Conservation (phyloP, 148 eudicot species). For the Rhododendron ferrugineum region DNA sequence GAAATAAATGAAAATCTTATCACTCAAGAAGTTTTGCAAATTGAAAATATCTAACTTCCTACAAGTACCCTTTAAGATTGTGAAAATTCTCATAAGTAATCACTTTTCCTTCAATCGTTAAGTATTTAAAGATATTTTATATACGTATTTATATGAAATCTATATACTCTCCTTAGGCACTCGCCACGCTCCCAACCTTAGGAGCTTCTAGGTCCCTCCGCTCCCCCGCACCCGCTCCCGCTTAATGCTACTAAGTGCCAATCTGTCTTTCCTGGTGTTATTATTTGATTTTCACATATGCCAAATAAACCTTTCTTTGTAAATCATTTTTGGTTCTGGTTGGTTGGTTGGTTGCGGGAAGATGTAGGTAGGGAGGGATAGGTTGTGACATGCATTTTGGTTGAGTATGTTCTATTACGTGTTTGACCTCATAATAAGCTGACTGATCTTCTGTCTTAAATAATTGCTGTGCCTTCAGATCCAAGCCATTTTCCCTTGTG, state of each 20-base stretch:
- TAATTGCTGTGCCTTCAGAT: background rate
- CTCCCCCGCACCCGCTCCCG: too few relatives aligned
- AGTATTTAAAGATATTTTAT: too few relatives aligned
- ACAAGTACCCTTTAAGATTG: too few relatives aligned
- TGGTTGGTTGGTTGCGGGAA: background rate
- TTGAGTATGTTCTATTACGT: background rate
- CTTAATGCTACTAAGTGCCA: background rate
- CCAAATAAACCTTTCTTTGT: background rate
- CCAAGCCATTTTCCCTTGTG: background rate
- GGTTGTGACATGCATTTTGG: background rate
- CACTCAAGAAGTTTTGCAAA: too few relatives aligned
- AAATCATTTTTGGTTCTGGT: background rate
- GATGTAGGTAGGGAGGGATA: background rate
- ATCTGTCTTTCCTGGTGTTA: background rate
- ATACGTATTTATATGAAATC: too few relatives aligned
- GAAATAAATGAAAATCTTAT: too few relatives aligned
- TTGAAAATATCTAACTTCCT: too few relatives aligned
- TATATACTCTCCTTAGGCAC: too few relatives aligned
- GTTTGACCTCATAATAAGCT: conserved; percentile 8
- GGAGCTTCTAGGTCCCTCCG: too few relatives aligned
- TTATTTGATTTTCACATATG: background rate
- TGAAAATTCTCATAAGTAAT: too few relatives aligned
- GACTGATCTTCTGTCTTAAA: background rate
- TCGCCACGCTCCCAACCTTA: too few relatives aligned
- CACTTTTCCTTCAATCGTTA: too few relatives aligned